Evolutionary conservation across 345 rosid genomes (phyloP).

Genomic region (Atalantia buxifolia): DNA sequence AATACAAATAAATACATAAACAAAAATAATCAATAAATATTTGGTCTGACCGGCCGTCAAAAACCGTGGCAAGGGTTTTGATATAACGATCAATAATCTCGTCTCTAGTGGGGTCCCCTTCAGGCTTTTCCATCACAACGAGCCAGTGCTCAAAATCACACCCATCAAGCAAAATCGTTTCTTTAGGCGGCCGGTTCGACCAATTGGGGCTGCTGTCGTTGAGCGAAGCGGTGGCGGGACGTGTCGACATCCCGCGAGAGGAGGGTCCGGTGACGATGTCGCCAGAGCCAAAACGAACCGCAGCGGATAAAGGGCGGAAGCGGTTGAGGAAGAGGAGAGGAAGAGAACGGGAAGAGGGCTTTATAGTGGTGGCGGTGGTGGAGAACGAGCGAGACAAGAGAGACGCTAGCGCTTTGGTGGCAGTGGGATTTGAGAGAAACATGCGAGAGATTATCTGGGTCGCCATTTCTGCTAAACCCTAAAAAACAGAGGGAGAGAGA

Average conservation of each 20-base stretch:
- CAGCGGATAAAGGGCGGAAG: slow-evolving; percentile 20
- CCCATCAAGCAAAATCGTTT: slow-evolving; percentile 86
- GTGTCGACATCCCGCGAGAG: slow-evolving; percentile 38
- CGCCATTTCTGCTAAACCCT: slow-evolving; percentile 35
- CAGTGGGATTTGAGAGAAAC: slow-evolving; percentile 30
- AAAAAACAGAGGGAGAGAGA: background rate
- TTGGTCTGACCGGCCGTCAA: slow-evolving; percentile 72
- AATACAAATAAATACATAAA: background rate
- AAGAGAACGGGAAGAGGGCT: slow-evolving; percentile 7
- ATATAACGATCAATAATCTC: slow-evolving; percentile 76
- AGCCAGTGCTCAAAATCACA: slow-evolving; percentile 98
- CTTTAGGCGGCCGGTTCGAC: slow-evolving; percentile 91
- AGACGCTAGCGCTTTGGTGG: slow-evolving; percentile 26
- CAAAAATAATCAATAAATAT: background rate
- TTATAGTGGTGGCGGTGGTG: slow-evolving; percentile 9
- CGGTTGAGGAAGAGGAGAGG: slow-evolving; percentile 12
- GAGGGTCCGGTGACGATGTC: slow-evolving; percentile 15
- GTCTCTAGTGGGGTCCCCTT: slow-evolving; percentile 70
- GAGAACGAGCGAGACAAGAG: slow-evolving; percentile 25
- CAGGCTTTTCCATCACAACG: slow-evolving; percentile 70
- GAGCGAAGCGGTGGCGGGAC: slow-evolving; percentile 58
- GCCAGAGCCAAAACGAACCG: slow-evolving; percentile 14
- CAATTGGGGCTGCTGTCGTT: slow-evolving; percentile 77
- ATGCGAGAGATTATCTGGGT: slow-evolving; percentile 34
- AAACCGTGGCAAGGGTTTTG: slow-evolving; percentile 63